Conservation (phyloP, 2,329 filamentous ascomycete species). For the Fusarium praegraminearum region DNA sequence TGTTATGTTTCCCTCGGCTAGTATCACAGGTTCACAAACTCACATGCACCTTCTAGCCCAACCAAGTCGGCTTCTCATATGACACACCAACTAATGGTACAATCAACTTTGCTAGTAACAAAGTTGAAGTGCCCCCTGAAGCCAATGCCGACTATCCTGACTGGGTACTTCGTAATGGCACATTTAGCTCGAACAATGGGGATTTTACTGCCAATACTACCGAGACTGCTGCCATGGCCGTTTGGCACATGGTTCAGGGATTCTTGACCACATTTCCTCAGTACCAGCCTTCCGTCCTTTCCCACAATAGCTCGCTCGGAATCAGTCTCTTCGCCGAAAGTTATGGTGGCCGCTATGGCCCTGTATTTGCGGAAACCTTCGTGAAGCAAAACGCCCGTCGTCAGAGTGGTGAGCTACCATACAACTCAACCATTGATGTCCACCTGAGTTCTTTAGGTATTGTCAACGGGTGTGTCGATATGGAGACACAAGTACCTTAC, state of each 20-base stretch:
- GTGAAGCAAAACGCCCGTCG: constrained; percentile 72
- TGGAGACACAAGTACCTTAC: constrained; percentile 68
- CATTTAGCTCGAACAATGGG: constrained; percentile 68
- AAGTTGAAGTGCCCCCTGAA: constrained; percentile 49
- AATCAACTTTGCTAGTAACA: constrained; percentile 59
- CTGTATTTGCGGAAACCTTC: constrained; percentile 69
- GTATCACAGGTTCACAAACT: constrained; percentile 8
- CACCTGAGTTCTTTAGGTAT: constrained; percentile 74
- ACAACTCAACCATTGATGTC: constrained; percentile 67
- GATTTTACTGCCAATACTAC: constrained; percentile 67
- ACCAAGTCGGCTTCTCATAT: constrained; percentile 76
- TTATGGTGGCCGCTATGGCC: constrained; percentile 78
- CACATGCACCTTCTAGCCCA: constrained; percentile 62
- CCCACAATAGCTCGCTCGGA: constrained; percentile 61
- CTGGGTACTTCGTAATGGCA: constrained; percentile 68
- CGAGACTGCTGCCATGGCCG: constrained; percentile 65
- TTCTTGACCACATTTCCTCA: constrained; percentile 70
- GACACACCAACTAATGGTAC: constrained; percentile 73
- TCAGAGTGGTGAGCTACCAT: constrained; percentile 61
- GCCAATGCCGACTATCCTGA: constrained; percentile 37
- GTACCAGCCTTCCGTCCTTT: constrained; percentile 60
- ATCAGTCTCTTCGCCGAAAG: constrained; percentile 77
- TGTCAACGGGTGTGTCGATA: constrained; percentile 77
- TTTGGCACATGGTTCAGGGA: constrained; percentile 75
- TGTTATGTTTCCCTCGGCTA: constrained; percentile 48